Evolutionary conservation across 129 eudicot species (phyloP), one percentile per base, ranked within the genome.

Genomic region (Flaveria sonorensis): DNA sequence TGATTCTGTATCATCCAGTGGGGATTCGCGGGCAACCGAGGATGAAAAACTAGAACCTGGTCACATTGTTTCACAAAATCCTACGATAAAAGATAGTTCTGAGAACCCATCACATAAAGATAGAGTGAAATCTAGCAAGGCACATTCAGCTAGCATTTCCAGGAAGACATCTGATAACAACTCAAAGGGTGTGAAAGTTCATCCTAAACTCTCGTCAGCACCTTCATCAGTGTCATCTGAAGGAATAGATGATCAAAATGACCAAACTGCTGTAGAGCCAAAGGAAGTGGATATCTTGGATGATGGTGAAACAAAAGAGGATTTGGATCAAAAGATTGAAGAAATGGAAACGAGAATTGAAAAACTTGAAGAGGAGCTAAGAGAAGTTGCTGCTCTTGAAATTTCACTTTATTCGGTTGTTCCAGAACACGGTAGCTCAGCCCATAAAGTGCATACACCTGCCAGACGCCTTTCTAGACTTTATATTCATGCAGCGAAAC

Each of bases 361-460:
- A 75, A 85, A 89, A 80, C 97, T 94, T 67, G 97, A 94, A 71
- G 95, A 87, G 74, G 98, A 94, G 83, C 81, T 94, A 32, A 87
- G 97, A 78, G 98, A 89, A 89, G 98, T 94, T 56, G 98, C 98
- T 52, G 97, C 97, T 77, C 92, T 94, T 72, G 98, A 94, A 81
- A 85, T 94, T 51, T 88, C 98, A n/a, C 86, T 94, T 3, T 94
- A 94, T 68, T 89, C 97, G 14, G 96, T 94, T 48, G 90, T 89
- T 40, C 96, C 98, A 4, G 97, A 91, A 81, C 98, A 94, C 72
- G 93, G 93, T 18, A 94, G 93, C 80, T 94, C 97, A 4, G 97
- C 92, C 10, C 98, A 94, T 83, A 94, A 94, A 90, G 93, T 91
- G 80, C 98, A 94, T 78, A 89, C 97, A 81, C 97, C 98, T 59